Conservation (phyloP, 768 basidiomycete species). For the Mrakia gelida region DNA sequence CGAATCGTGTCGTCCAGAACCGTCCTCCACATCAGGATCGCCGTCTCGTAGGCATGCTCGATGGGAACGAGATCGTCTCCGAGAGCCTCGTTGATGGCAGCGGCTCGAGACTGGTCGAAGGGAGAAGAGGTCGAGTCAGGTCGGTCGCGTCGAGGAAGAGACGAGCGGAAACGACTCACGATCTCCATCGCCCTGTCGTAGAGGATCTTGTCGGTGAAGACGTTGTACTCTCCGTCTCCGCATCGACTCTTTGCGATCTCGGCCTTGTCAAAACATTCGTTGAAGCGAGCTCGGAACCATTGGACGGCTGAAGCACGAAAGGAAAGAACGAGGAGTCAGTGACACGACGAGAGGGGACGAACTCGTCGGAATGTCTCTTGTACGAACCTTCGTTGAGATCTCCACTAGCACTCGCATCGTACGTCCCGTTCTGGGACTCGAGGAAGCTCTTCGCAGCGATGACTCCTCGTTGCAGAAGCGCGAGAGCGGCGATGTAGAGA, state of each 20-base stretch:
- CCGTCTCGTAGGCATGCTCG: slow-evolving; percentile 91
- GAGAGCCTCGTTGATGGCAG: slow-evolving; percentile 82
- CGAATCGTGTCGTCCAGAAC: slow-evolving; percentile 69
- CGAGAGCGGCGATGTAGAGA: slow-evolving; percentile 53
- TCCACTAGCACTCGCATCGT: slow-evolving; percentile 34
- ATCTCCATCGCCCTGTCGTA: slow-evolving; percentile 86
- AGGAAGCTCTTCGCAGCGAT: slow-evolving; percentile 59
- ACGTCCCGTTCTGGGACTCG: slow-evolving; percentile 58
- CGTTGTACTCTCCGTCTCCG: slow-evolving; percentile 68
- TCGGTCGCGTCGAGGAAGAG: not conserved
- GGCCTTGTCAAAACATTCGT: slow-evolving; percentile 89
- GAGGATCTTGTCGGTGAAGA: slow-evolving; percentile 82
- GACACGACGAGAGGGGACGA: not conserved
- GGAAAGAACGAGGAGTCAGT: not conserved
- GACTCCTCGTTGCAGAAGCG: slow-evolving; percentile 89
- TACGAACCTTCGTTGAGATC: slow-evolving; percentile 50
- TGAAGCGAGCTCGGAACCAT: slow-evolving; percentile 92
- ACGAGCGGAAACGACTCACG: slow-evolving; percentile 52
- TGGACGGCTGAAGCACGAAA: slow-evolving; percentile 45
- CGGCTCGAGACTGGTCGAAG: slow-evolving; percentile 75
- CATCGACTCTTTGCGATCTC: slow-evolving; percentile 51
- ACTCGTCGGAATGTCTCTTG: not conserved
- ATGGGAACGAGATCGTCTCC: slow-evolving; percentile 75
- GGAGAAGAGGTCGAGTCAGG: not conserved
- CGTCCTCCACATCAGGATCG: slow-evolving; percentile 87